These are phyloP conservation scores for Gossypium gossypioides DNA, from an alignment of 441 rosid genomes.

Conservation along the genomic window DNA sequence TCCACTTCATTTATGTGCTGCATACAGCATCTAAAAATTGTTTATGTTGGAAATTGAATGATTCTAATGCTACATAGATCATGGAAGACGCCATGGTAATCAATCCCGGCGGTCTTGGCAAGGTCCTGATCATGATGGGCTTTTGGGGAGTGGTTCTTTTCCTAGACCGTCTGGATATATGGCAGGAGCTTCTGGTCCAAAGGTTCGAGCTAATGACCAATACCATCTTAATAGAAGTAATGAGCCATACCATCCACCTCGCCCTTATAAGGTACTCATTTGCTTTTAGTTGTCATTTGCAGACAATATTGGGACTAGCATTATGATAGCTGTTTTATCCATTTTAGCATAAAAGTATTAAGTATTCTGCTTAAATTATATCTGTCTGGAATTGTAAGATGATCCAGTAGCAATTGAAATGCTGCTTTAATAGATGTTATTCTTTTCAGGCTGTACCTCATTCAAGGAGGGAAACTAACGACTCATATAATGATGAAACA, in stretches of 20 bases:
- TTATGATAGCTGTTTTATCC: not conserved
- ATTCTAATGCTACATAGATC: constrained; percentile 30
- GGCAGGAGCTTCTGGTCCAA: constrained; percentile 54
- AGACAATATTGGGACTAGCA: not conserved
- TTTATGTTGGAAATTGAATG: not conserved
- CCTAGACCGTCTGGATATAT: constrained; percentile 68
- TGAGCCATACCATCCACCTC: constrained; percentile 96
- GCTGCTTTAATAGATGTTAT: not conserved
- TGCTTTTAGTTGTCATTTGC: constrained; percentile 16
- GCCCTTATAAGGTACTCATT: constrained; percentile 68
- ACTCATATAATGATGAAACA: constrained; percentile 82
- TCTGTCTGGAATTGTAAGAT: not conserved
- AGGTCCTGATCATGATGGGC: constrained; percentile 91
- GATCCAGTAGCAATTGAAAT: not conserved
- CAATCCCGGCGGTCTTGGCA: constrained; percentile 81
- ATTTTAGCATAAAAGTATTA: not conserved
- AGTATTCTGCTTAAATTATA: not conserved
- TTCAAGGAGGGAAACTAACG: constrained; percentile 55
- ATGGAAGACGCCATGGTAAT: constrained; percentile 57
- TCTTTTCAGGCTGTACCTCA: constrained; percentile 67
- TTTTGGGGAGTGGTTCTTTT: constrained; percentile 93
- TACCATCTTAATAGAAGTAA: constrained; percentile 51
- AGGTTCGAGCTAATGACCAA: constrained; percentile 56
- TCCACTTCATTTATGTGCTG: not conserved
- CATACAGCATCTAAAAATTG: not conserved